Base-by-base conservation (phyloP, 129 eudicot genomes). In the Pulicaria dysenterica region DNA sequence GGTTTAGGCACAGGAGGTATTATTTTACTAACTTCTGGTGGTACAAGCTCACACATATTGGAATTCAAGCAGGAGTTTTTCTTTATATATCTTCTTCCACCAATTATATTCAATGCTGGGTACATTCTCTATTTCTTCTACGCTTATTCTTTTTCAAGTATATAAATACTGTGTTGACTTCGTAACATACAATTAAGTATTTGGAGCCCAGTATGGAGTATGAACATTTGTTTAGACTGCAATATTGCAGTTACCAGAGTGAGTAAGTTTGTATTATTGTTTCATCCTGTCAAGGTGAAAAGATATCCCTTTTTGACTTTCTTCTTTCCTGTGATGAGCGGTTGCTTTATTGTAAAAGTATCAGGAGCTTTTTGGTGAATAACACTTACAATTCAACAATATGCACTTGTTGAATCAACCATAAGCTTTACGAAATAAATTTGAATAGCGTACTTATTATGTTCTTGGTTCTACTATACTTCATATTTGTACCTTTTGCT, bases 61-160 rank as follows among this genome's bases (percentile, higher is more conserved):
- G 94, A 86, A 56, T 92, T 92, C 79, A 92, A 89, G 54, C 96
- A 89, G 81, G 97, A 92, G 76, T 89, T 92, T 38, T 92, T 92
- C 91, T 92, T 92, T 79, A 86, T 88, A 44, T 91, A 92, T 80
- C 96, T 92, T 73, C 96, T 92, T 84, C 97, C 97, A 10, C 97
- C 97, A 3, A 92, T 92, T 81, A 92, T 92, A n/a, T 92, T 92
- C 51, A 92, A 92, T 75, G 97, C 97, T 49, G 97, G 97, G 97
- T 92, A 83, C 31, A 64, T 67, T 53, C 65, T 44, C n/a, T 38
- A 39, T 49, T 50, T 56, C 41, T 48, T 39, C 4, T 39, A 6
- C 37, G 38, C 10, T 43, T 73, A 7, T 49, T 58, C 15, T 75
- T 9, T 58, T 58, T 8, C 16, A 12, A 19, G 64, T 38, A 40